These are phyloP conservation scores for Acacia acuminata DNA, from an alignment of 306 rosid species.

Conservation along the genomic window DNA sequence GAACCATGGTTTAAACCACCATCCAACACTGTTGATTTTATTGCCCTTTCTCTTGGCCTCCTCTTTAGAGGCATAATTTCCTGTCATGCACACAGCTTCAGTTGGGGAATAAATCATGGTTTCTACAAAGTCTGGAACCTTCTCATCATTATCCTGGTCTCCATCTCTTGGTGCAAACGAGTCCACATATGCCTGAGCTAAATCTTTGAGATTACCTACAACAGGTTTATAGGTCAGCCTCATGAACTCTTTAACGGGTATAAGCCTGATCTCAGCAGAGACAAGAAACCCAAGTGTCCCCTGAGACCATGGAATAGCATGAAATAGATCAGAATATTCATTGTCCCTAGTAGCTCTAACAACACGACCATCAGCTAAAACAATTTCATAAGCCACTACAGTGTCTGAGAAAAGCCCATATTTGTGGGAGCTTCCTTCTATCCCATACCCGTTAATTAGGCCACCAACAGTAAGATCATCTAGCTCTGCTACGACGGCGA, in stretches of 20 bases:
- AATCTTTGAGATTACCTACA: conserved; percentile 69
- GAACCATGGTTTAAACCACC: conserved; percentile 99
- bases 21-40: conserved; percentile 77
- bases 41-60: conserved; percentile 97
- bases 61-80: conserved; percentile 80
- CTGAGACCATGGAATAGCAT: conserved; percentile 95
- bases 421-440: conserved; percentile 96
- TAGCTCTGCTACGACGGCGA: conserved; percentile 95
- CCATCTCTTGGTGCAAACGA: conserved; percentile 93
- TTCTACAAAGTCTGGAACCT: conserved; percentile 95
- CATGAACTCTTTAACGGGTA: conserved; percentile 90
- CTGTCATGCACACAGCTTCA: conserved; percentile 87
- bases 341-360: conserved; percentile 93
- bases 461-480: conserved; percentile 99
- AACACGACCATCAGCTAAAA: conserved; percentile 90
- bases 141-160: conserved; percentile 81
- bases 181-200: conserved; percentile 79
- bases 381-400: conserved; percentile 84
- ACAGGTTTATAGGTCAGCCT: conserved; percentile 80
- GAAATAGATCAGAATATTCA: conserved; percentile 83
- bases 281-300: conserved; percentile 96
- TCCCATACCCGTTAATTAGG: conserved; percentile 95
- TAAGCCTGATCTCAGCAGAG: conserved; percentile 93
- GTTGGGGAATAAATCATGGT: conserved; percentile 77
- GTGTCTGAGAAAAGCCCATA: conserved; percentile 92